phyloP scores from a whole-genome alignment of 306 rosid species.

The Sophora flavescens region DNA sequence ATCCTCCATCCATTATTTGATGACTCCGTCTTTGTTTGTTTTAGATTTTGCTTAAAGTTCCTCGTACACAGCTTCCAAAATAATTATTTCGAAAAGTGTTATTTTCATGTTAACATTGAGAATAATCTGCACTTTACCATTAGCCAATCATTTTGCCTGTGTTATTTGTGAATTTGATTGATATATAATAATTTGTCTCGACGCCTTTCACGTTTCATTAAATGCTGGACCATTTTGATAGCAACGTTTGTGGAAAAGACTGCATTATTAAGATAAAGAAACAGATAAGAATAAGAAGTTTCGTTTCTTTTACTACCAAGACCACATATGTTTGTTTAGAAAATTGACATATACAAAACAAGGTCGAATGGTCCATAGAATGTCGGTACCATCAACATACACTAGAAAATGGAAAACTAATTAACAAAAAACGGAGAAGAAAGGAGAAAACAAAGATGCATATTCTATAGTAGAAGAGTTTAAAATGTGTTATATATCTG shows the following conservation, averaged over 20 bases:
- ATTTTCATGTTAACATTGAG: no score
- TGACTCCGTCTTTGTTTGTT: no score
- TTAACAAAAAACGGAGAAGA: no score
- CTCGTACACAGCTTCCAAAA: no score
- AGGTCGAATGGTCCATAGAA: background rate
- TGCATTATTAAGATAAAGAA: slow-evolving; percentile 11
- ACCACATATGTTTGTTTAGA: background rate
- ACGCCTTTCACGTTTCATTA: slow-evolving; percentile 4
- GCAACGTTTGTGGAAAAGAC: slow-evolving; percentile 29
- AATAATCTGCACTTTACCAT: no score
- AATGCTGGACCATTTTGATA: slow-evolving; percentile 26
- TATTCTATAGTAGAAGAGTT: no score
- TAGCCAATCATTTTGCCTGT: slow-evolving; percentile 7
- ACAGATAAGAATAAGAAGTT: slow-evolving; percentile 40
- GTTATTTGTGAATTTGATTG: background rate
- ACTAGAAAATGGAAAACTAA: background rate
- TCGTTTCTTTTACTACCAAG: background rate
- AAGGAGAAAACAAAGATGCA: no score
- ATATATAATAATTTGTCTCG: background rate
- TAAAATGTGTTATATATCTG: background rate
- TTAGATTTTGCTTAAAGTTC: no score
- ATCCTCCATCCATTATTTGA: no score
- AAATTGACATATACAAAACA: background rate
- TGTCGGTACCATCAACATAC: background rate
- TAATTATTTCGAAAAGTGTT: no score